Conservation (phyloP, 2,329 filamentous ascomycete species). For the Aspergillus phoenicis region DNA sequence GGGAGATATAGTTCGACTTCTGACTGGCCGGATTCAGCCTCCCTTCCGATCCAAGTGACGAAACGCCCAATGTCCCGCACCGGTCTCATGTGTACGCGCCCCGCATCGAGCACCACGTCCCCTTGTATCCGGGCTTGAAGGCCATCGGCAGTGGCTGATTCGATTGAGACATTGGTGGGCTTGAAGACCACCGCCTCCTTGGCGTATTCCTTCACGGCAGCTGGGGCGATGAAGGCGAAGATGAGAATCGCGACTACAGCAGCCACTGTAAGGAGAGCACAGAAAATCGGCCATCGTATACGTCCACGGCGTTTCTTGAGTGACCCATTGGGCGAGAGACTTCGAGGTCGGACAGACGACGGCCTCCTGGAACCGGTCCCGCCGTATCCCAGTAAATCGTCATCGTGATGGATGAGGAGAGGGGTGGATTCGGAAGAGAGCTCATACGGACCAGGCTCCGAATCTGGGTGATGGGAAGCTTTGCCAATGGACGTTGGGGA, state of each 20-base stretch:
- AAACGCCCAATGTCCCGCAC: slow-evolving; percentile 75
- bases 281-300: slow-evolving; percentile 74
- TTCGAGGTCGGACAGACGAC: slow-evolving; percentile 27
- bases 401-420: slow-evolving; percentile 40
- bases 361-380: slow-evolving; percentile 29
- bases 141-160: slow-evolving; percentile 78
- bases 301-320: slow-evolving; percentile 26
- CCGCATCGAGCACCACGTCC: slow-evolving; percentile 77
- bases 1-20: slow-evolving; percentile 77
- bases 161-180: slow-evolving; percentile 80
- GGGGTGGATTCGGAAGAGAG: slow-evolving; percentile 48
- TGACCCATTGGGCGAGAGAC: slow-evolving; percentile 19
- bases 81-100: slow-evolving; percentile 69
- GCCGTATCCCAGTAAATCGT: slow-evolving; percentile 36
- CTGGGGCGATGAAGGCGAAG: slow-evolving; percentile 78
- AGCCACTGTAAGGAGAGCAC: slow-evolving; percentile 62
- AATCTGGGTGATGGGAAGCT: slow-evolving; percentile 19
- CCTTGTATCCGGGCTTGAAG: slow-evolving; percentile 79
- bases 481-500: slow-evolving; percentile 18
- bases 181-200: slow-evolving; percentile 80
- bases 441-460: slow-evolving; percentile 32
- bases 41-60: slow-evolving; percentile 76
- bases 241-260: slow-evolving; percentile 70
- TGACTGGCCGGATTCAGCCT: slow-evolving; percentile 73
- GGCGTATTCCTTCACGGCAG: slow-evolving; percentile 80